Conservation (phyloP, 1,284 basidiomycete species). For the Sanghuangporus weigelae region DNA sequence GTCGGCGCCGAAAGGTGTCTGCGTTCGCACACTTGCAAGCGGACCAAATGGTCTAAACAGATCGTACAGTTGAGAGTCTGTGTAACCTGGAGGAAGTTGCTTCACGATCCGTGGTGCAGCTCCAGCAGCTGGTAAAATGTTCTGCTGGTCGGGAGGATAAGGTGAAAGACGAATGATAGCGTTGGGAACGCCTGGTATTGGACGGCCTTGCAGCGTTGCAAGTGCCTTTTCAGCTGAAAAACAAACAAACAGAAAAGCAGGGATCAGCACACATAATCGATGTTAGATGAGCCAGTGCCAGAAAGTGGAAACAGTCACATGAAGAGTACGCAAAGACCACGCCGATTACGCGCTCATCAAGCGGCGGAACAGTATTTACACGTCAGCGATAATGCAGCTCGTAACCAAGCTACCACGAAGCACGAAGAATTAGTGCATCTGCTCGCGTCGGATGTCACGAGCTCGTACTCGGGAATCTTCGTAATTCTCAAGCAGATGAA, state of each 20-base stretch:
- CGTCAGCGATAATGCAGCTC: not conserved
- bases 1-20: conserved; percentile 53
- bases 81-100: conserved; percentile 61
- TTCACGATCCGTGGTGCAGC: conserved; percentile 74
- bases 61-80: conserved; percentile 69
- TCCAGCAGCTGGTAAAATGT: conserved; percentile 64
- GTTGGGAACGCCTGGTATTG: conserved; percentile 53
- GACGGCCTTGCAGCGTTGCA: conserved; percentile 72
- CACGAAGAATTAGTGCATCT: not conserved
- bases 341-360: not conserved
- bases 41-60: conserved; percentile 70
- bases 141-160: conserved; percentile 68
- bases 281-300: not conserved
- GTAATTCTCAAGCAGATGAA: not conserved
- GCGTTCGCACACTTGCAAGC: conserved; percentile 63
- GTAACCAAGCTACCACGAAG: not conserved
- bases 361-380: conserved; percentile 1
- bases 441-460: not conserved
- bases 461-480: not conserved
- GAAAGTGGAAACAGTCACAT: not conserved
- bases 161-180: conserved; percentile 65
- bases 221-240: conserved; percentile 80
- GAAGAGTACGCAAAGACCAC: not conserved
- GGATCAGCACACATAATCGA: conserved; percentile 3
- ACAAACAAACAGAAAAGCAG: conserved; percentile 14